These are phyloP conservation scores for Cladosporium phlei DNA, from an alignment of 2,329 filamentous ascomycete species.

Conservation along the genomic window DNA sequence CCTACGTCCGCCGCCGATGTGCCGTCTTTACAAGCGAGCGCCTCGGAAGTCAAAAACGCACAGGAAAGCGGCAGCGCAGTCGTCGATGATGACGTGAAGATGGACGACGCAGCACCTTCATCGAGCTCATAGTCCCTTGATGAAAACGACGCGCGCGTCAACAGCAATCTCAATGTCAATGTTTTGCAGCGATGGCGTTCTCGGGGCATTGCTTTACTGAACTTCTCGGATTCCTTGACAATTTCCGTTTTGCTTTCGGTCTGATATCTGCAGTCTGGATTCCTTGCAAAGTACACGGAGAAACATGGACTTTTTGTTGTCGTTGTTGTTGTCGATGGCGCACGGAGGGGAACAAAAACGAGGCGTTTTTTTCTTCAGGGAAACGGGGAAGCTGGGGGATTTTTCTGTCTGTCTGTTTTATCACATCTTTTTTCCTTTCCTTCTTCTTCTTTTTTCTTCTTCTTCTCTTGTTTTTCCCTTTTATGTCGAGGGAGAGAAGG, in stretches of 20 bases:
- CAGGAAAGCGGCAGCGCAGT: conserved; percentile 18
- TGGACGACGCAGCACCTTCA: conserved; percentile 21
- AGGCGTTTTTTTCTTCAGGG: too few relatives aligned
- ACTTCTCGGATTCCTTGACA: not conserved
- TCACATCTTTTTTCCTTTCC: too few relatives aligned
- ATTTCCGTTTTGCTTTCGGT: not conserved
- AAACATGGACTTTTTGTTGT: too few relatives aligned
- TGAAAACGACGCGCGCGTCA: too few relatives aligned
- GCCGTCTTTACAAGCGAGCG: conserved; percentile 23
- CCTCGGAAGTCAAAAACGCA: conserved; percentile 17
- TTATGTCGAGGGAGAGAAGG: too few relatives aligned
- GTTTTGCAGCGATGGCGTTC: conserved; percentile 8
- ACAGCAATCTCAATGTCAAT: not conserved
- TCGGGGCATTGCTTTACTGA: conserved; percentile 1
- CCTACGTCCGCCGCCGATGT: conserved; percentile 21
- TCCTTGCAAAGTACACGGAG: too few relatives aligned
- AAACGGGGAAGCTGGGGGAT: too few relatives aligned
- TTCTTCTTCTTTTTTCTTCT: too few relatives aligned
- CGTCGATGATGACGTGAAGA: conserved; percentile 27
- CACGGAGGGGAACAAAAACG: too few relatives aligned
- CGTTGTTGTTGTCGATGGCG: too few relatives aligned
- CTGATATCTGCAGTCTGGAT: not conserved
- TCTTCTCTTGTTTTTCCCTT: too few relatives aligned
- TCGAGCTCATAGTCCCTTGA: not conserved
- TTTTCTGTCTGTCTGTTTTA: too few relatives aligned